phyloP scores from a whole-genome alignment of 106 monocot genomes.

The Dendrobium officinale region DNA sequence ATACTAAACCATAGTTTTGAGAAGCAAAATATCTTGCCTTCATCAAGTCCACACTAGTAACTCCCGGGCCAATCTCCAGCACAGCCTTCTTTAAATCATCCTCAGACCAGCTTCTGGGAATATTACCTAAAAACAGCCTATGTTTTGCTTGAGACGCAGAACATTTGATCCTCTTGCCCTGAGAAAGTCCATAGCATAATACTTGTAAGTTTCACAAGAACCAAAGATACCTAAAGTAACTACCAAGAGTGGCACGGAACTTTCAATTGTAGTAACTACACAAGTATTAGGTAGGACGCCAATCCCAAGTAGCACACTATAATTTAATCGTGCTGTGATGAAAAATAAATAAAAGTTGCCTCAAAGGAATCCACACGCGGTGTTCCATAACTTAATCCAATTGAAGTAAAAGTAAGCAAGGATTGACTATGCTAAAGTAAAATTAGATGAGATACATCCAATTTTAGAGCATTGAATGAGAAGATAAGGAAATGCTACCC shows the following conservation, averaged over 20 bases:
- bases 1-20: neutral
- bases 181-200: neutral
- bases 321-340: too few relatives aligned
- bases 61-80: constrained; percentile 63
- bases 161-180: constrained; percentile 81
- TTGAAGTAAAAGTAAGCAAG: neutral
- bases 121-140: constrained; percentile 75
- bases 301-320: too few relatives aligned
- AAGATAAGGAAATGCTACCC: too few relatives aligned
- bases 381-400: too few relatives aligned
- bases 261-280: too few relatives aligned
- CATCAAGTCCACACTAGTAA: constrained; percentile 53
- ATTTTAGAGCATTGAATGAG: too few relatives aligned
- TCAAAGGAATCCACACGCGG: too few relatives aligned
- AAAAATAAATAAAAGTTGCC: too few relatives aligned
- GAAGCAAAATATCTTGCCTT: constrained; percentile 35
- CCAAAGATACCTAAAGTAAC: neutral
- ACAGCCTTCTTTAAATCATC: constrained; percentile 64
- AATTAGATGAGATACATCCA: neutral
- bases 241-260: neutral
- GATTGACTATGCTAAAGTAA: neutral
- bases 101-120: constrained; percentile 67
- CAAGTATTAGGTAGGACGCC: too few relatives aligned
- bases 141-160: constrained; percentile 81
- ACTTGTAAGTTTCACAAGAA: neutral